Evolutionary conservation across 2,329 filamentous ascomycete species (phyloP).

Genomic region (Botrytis squamosa): DNA sequence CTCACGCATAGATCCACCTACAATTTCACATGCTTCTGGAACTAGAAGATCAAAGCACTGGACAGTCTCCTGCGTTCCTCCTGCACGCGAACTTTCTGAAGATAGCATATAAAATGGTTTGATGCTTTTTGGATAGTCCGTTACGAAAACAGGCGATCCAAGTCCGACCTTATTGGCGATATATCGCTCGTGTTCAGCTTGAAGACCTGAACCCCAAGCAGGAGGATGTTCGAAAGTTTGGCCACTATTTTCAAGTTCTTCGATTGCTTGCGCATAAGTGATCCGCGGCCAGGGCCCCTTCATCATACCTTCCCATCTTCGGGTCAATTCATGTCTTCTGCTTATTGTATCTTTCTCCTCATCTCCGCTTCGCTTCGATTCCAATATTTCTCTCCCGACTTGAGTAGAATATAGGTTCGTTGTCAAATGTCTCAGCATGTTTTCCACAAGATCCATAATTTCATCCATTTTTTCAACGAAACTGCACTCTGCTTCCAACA

Average conservation of each 20-base stretch:
- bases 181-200: conserved; percentile 90
- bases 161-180: conserved; percentile 64
- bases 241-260: conserved; percentile 59
- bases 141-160: conserved; percentile 76
- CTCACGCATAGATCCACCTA: conserved; percentile 70
- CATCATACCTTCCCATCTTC: conserved; percentile 71
- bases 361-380: conserved; percentile 22
- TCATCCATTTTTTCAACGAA: conserved; percentile 69
- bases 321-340: conserved; percentile 49
- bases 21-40: conserved; percentile 66
- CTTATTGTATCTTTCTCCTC: conserved; percentile 9
- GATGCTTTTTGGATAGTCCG: conserved; percentile 81
- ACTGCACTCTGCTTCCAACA: conserved; percentile 89
- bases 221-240: conserved; percentile 66
- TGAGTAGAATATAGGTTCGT: conserved; percentile 46
- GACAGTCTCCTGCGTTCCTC: conserved; percentile 47
- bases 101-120: conserved; percentile 92
- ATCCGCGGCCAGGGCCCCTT: conserved; percentile 69
- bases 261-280: conserved; percentile 77
- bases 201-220: conserved; percentile 70
- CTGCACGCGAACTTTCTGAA: conserved; percentile 38
- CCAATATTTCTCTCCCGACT: conserved; percentile 53
- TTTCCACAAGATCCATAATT: conserved; percentile 78
- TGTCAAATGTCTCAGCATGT: conserved; percentile 63
- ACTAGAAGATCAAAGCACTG: conserved; percentile 72